Evolutionary conservation across 805 yeast species (phyloP).

Genomic region (Martiniozyma abietophila): DNA sequence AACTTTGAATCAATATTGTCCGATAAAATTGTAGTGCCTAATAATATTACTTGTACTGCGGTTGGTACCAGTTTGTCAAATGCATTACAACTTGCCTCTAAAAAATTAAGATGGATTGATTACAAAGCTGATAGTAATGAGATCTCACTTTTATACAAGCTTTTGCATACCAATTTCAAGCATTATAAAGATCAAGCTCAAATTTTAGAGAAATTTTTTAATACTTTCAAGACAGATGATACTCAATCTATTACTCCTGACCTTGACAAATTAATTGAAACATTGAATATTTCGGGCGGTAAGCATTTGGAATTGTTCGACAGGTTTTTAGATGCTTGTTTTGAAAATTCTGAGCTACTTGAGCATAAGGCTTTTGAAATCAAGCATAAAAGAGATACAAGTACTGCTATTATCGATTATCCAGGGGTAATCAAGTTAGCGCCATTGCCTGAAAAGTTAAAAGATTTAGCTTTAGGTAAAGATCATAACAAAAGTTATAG

Average conservation of each 20-base stretch:
- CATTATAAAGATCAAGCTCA: slow-evolving; percentile 26
- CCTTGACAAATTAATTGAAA: slow-evolving; percentile 17
- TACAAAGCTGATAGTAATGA: neutral
- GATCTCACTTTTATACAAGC: slow-evolving; percentile 27
- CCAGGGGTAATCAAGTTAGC: slow-evolving; percentile 48
- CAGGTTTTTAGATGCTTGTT: too few relatives aligned
- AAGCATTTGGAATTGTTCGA: slow-evolving; percentile 15
- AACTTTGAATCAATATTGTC: slow-evolving; percentile 16
- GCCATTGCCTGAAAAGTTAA: slow-evolving; percentile 34
- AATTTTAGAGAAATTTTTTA: slow-evolving; percentile 23
- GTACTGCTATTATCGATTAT: slow-evolving; percentile 28
- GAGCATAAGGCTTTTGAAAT: neutral
- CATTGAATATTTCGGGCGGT: slow-evolving; percentile 10
- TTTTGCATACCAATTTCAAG: slow-evolving; percentile 26
- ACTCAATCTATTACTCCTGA: slow-evolving; percentile 9
- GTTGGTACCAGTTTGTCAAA: slow-evolving; percentile 5
- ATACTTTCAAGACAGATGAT: slow-evolving; percentile 18
- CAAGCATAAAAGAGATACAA: slow-evolving; percentile 5
- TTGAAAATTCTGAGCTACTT: too few relatives aligned
- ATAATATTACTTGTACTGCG: too few relatives aligned
- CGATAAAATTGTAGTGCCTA: slow-evolving; percentile 3
- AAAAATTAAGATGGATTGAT: too few relatives aligned
- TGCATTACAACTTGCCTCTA: slow-evolving; percentile 2
- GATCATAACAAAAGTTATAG: slow-evolving; percentile 1
- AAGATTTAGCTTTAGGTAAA: slow-evolving; percentile 8